Evolutionary conservation across 1,284 basidiomycete genomes (phyloP).

Genomic region (Testicularia cyperi): DNA sequence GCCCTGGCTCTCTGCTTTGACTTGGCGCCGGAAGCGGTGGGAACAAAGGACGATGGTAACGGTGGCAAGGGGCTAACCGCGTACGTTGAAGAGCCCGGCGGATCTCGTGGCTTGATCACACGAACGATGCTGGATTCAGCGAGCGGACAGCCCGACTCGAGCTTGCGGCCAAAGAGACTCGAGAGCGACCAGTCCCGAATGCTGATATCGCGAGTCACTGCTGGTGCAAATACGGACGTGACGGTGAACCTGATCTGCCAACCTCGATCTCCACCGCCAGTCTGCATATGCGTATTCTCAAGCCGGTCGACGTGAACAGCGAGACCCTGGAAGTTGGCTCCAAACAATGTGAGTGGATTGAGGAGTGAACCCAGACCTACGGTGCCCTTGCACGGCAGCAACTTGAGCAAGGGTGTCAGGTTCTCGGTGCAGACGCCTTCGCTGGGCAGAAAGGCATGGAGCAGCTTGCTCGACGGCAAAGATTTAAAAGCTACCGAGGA

Average conservation of each 20-base stretch:
- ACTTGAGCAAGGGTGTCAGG: conserved; percentile 88
- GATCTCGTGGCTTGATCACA: conserved; percentile 18
- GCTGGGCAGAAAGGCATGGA: conserved; percentile 38
- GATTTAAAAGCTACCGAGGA: not conserved
- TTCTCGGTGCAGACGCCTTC: conserved; percentile 80
- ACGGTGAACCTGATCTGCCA: conserved; percentile 74
- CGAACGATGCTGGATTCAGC: conserved; percentile 26
- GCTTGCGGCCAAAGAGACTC: conserved; percentile 22
- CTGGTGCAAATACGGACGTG: conserved; percentile 77
- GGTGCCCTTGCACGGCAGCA: conserved; percentile 82
- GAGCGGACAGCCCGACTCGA: conserved; percentile 36
- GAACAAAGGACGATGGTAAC: conserved; percentile 1
- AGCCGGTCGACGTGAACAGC: conserved; percentile 66
- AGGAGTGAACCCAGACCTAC: conserved; percentile 84
- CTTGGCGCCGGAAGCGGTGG: not conserved
- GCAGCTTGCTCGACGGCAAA: conserved; percentile 4
- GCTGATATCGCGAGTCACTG: conserved; percentile 22
- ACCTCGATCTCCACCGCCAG: conserved; percentile 57
- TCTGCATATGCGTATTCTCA: not conserved
- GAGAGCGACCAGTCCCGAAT: conserved; percentile 38
- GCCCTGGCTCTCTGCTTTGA: too few relatives aligned
- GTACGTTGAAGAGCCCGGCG: not conserved
- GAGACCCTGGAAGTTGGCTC: conserved; percentile 84
- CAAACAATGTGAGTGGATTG: conserved; percentile 81
- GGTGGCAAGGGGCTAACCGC: conserved; percentile 11